These are phyloP conservation scores for Chaetomium sp. DNA, from an alignment of 2,329 filamentous ascomycete genomes.

Conservation along the genomic window DNA sequence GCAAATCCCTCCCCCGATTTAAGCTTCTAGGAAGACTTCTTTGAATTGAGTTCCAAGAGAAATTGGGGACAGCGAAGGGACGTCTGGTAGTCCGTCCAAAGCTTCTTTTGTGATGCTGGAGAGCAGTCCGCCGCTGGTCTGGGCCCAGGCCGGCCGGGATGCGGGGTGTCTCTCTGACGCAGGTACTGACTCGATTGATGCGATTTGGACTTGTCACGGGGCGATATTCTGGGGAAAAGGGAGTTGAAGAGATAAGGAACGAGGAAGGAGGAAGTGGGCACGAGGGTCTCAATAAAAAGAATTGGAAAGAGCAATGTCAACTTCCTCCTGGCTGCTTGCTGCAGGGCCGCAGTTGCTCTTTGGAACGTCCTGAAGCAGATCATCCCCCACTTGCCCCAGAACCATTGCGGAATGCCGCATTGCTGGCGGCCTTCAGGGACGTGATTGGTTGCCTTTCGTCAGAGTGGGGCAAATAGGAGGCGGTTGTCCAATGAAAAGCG, in stretches of 20 bases:
- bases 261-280: not conserved
- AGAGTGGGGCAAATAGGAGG: not conserved
- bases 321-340: not conserved
- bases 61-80: not conserved
- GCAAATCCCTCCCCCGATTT: too few species aligned
- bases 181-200: slow-evolving; percentile 16
- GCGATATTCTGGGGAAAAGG: not conserved
- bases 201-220: slow-evolving; percentile 1
- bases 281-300: not conserved
- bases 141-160: slow-evolving; percentile 6
- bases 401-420: slow-evolving; percentile 13
- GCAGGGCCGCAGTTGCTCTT: not conserved
- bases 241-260: slow-evolving; percentile 1
- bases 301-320: not conserved
- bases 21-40: too few species aligned
- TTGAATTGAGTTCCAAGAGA: too few species aligned
- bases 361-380: not conserved
- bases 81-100: not conserved
- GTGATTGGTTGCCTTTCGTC: slow-evolving; percentile 17
- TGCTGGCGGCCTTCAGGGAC: slow-evolving; percentile 2
- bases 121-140: slow-evolving; percentile 5
- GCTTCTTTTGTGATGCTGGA: not conserved
- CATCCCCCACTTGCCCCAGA: slow-evolving; percentile 2
- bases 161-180: slow-evolving; percentile 16
- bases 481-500: slow-evolving; percentile 13